phyloP scores from a whole-genome alignment of 2,329 filamentous ascomycete species.

The Dendryphion nanum region DNA sequence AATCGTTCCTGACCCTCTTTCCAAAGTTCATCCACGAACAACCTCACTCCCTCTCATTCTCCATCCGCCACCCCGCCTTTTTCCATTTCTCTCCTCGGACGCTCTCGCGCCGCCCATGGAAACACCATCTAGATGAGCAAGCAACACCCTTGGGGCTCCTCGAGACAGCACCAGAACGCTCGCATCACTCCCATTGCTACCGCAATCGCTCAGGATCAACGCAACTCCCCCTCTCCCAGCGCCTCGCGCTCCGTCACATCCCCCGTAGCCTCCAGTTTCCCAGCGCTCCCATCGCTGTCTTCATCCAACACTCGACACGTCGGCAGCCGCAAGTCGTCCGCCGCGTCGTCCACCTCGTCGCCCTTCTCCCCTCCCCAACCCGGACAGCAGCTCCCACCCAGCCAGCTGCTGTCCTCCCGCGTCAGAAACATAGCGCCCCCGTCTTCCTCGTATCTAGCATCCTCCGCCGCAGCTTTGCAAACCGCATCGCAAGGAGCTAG shows the following conservation, averaged over 20 bases:
- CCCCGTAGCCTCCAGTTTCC: slow-evolving; percentile 53
- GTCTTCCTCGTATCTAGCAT: slow-evolving; percentile 54
- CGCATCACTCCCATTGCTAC: slow-evolving; percentile 60
- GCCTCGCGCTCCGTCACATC: slow-evolving; percentile 52
- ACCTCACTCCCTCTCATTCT: no score
- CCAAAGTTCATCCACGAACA: slow-evolving; percentile 12
- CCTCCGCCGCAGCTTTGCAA: slow-evolving; percentile 54
- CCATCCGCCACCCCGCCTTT: slow-evolving; percentile 17
- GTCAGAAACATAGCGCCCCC: slow-evolving; percentile 56
- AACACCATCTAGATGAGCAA: slow-evolving; percentile 48
- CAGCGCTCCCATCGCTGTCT: slow-evolving; percentile 50
- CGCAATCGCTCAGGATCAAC: slow-evolving; percentile 45
- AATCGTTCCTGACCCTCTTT: slow-evolving; percentile 9
- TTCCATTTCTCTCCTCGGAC: slow-evolving; percentile 18
- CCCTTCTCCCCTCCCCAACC: slow-evolving; percentile 54
- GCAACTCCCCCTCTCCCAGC: slow-evolving; percentile 49
- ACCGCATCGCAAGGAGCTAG: slow-evolving; percentile 50
- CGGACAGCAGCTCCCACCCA: slow-evolving; percentile 55
- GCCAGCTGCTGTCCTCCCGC: slow-evolving; percentile 57
- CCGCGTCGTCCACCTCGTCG: slow-evolving; percentile 54
- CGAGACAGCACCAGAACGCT: slow-evolving; percentile 54
- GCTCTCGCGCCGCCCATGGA: slow-evolving; percentile 41
- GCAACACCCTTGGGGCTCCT: slow-evolving; percentile 58
- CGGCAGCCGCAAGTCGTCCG: slow-evolving; percentile 54
- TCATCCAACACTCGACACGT: slow-evolving; percentile 44